Evolutionary conservation across 2,329 filamentous ascomycete genomes (phyloP).

Genomic region (Colletotrichum eleusines): DNA sequence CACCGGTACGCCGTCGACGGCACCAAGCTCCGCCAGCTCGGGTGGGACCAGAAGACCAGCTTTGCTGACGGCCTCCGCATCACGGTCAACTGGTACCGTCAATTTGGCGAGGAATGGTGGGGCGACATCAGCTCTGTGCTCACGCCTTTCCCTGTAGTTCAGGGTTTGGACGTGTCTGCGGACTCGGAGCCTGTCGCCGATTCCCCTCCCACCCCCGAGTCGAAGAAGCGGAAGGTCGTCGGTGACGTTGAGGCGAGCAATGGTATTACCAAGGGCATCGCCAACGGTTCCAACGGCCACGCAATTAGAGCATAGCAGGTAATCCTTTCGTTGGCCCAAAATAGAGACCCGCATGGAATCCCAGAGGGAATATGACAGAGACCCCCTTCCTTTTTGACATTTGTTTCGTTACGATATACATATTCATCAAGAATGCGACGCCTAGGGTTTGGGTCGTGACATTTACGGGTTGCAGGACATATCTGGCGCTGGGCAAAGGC

Average conservation of each 20-base stretch:
- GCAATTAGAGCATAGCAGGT: slow-evolving; percentile 12
- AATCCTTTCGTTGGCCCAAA: not conserved
- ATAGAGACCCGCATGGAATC: not conserved
- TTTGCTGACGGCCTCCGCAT: slow-evolving; percentile 72
- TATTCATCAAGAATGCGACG: slow-evolving; percentile 19
- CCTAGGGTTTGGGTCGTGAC: slow-evolving; percentile 18
- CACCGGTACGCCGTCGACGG: slow-evolving; percentile 79
- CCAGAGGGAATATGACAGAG: not conserved
- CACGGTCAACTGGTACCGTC: slow-evolving; percentile 78
- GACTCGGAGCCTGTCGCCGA: slow-evolving; percentile 58
- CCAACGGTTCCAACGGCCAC: slow-evolving; percentile 36
- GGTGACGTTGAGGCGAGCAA: slow-evolving; percentile 35
- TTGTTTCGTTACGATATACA: not conserved
- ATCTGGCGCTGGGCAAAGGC: slow-evolving; percentile 30
- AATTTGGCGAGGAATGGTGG: slow-evolving; percentile 78
- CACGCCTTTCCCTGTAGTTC: slow-evolving; percentile 74
- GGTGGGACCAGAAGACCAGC: slow-evolving; percentile 76
- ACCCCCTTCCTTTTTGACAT: slow-evolving; percentile 5
- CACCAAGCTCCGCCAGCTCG: slow-evolving; percentile 73
- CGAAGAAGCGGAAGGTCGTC: slow-evolving; percentile 44
- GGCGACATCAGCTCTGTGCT: slow-evolving; percentile 77
- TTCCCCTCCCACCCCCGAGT: slow-evolving; percentile 45
- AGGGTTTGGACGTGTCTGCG: slow-evolving; percentile 65
- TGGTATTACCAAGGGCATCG: slow-evolving; percentile 29
- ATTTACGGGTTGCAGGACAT: slow-evolving; percentile 23